Conservation (phyloP, 306 rosid genomes). For the Inga oerstediana region DNA sequence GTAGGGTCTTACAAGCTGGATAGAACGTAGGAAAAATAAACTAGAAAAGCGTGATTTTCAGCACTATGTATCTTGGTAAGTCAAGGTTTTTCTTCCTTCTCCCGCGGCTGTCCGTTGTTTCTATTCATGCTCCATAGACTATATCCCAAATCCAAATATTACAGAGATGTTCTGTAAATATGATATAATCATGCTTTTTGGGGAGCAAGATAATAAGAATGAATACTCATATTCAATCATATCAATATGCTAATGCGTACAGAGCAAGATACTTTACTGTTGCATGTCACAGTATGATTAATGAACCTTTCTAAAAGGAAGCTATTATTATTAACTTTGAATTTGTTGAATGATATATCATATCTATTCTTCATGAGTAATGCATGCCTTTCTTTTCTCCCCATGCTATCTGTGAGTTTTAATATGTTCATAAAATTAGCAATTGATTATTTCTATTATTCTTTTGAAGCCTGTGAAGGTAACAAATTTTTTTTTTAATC, state of each 20-base stretch:
- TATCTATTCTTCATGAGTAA: constrained; percentile 9
- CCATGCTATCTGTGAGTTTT: constrained; percentile 7
- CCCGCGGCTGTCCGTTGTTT: constrained; percentile 9
- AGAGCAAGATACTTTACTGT: constrained; percentile 9
- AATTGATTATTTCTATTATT: not conserved
- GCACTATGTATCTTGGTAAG: constrained; percentile 83
- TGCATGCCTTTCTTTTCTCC: not conserved
- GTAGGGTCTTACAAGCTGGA: constrained; percentile 92
- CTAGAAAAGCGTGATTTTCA: constrained; percentile 87
- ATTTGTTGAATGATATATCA: constrained; percentile 22
- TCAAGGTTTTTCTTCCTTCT: constrained; percentile 15
- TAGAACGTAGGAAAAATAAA: constrained; percentile 60
- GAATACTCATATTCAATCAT: constrained; percentile 27
- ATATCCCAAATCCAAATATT: constrained; percentile 24
- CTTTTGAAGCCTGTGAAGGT: not conserved
- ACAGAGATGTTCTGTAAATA: constrained; percentile 25
- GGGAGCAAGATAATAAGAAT: constrained; percentile 22
- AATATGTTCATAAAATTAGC: constrained; percentile 15
- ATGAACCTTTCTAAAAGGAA: constrained; percentile 12
- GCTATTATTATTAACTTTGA: constrained; percentile 8
- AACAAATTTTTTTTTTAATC: not conserved
- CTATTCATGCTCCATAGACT: constrained; percentile 10
- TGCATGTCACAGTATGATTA: constrained; percentile 8
- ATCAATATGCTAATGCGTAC: not conserved
- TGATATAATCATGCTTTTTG: constrained; percentile 10